phyloP scores from a whole-genome alignment of 306 rosid species.

The Inga laurina region DNA sequence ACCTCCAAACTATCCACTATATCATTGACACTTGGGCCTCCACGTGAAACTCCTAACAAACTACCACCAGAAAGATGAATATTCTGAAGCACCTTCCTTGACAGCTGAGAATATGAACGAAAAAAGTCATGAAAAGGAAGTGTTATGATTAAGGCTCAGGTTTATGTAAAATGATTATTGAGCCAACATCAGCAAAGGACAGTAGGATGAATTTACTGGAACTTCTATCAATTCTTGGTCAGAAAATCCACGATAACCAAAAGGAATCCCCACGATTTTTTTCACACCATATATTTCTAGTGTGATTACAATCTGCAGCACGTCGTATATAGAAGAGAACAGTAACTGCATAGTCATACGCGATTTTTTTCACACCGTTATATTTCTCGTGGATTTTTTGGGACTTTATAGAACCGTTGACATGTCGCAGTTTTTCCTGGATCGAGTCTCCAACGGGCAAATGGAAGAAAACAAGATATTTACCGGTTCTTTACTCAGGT shows the following conservation, averaged over 20 bases:
- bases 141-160: neutral
- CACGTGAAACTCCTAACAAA: conserved; percentile 96
- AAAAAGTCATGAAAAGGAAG: conserved; percentile 19
- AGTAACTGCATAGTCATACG: no score
- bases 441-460: neutral
- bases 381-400: no score
- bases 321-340: conserved; percentile 32
- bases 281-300: conserved; percentile 96
- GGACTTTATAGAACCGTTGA: no score
- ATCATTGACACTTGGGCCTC: conserved; percentile 74
- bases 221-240: conserved; percentile 80
- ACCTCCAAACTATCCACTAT: conserved; percentile 92
- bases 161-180: conserved; percentile 13
- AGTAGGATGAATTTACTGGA: conserved; percentile 52
- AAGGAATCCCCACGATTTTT: conserved; percentile 95
- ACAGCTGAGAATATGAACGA: conserved; percentile 58
- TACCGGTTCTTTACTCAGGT: neutral
- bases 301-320: conserved; percentile 90
- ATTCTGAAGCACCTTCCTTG: conserved; percentile 93
- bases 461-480: neutral
- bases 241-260: conserved; percentile 95
- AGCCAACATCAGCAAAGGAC: conserved; percentile 28
- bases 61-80: conserved; percentile 99
- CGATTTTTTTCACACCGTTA: no score
- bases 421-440: neutral